Conservation (phyloP, 2,329 filamentous ascomycete species). For the Trichoderma polysporum region DNA sequence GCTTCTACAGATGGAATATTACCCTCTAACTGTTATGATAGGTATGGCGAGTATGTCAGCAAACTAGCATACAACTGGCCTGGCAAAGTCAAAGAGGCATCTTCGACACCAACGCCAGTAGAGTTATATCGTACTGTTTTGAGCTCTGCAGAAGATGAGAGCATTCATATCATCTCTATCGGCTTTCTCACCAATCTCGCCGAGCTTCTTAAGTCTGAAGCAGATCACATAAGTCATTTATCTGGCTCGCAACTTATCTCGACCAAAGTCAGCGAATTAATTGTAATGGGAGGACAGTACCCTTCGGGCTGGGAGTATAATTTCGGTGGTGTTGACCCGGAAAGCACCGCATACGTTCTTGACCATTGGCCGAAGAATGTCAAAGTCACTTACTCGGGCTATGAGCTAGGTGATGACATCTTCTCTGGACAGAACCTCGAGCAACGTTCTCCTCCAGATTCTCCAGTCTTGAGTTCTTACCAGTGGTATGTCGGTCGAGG, state of each 20-base stretch:
- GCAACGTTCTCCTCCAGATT: not conserved
- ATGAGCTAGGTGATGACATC: not conserved
- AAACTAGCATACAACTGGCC: slow-evolving; percentile 7
- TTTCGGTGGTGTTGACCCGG: not conserved
- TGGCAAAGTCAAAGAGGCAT: not conserved
- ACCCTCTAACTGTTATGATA: not conserved
- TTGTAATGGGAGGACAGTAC: slow-evolving; percentile 6
- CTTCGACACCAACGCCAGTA: not conserved
- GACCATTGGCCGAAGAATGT: not conserved
- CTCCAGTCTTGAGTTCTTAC: slow-evolving; percentile 1
- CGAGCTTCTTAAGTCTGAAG: not conserved
- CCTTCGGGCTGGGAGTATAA: slow-evolving; percentile 15
- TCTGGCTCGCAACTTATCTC: not conserved
- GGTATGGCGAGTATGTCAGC: slow-evolving; percentile 7
- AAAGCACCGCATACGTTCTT: not conserved
- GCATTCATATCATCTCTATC: slow-evolving; percentile 10
- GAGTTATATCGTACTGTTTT: not conserved
- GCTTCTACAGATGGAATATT: too few species aligned
- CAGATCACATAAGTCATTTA: slow-evolving; percentile 4
- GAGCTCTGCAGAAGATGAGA: not conserved
- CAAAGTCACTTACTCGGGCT: not conserved
- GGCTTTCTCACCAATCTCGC: not conserved
- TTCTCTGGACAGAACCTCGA: not conserved
- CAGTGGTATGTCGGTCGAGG: slow-evolving; percentile 7
- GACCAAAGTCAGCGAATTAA: not conserved